phyloP scores from a whole-genome alignment of 306 rosid genomes.

The Canavalia gladiata region DNA sequence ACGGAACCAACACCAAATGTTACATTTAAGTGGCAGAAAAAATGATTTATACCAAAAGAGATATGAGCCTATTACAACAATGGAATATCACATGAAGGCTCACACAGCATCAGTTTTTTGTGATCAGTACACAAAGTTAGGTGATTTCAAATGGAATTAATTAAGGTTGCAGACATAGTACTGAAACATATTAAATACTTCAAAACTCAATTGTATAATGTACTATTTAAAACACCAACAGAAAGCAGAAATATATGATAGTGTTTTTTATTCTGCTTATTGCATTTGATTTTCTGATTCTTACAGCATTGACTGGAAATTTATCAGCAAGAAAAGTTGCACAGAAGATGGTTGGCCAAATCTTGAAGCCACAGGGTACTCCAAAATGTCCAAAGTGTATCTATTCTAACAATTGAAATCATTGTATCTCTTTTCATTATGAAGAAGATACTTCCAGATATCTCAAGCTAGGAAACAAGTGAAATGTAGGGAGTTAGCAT shows the following conservation, averaged over 20 bases:
- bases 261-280: not conserved
- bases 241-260: conserved; percentile 22
- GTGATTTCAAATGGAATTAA: conserved; percentile 30
- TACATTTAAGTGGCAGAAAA: conserved; percentile 3
- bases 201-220: not conserved
- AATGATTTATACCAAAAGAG: conserved; percentile 16
- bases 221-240: not conserved
- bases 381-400: conserved; percentile 7
- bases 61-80: not conserved
- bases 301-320: conserved; percentile 32
- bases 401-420: conserved; percentile 18
- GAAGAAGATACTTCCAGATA: conserved; percentile 3
- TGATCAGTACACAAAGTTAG: not conserved
- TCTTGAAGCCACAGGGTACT: conserved; percentile 17
- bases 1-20: conserved; percentile 18
- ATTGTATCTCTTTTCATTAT: not conserved
- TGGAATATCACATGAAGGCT: conserved; percentile 1
- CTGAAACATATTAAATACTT: conserved; percentile 21
- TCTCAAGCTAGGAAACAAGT: conserved; percentile 37
- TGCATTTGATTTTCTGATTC: not conserved
- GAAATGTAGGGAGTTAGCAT: not conserved
- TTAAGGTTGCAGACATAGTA: conserved; percentile 6
- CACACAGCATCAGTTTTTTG: conserved; percentile 2
- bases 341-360: conserved; percentile 24
- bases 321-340: conserved; percentile 7